These are phyloP conservation scores for Ambrosiella cleistominuta DNA, from an alignment of 2,329 filamentous ascomycete genomes.

Conservation along the genomic window DNA sequence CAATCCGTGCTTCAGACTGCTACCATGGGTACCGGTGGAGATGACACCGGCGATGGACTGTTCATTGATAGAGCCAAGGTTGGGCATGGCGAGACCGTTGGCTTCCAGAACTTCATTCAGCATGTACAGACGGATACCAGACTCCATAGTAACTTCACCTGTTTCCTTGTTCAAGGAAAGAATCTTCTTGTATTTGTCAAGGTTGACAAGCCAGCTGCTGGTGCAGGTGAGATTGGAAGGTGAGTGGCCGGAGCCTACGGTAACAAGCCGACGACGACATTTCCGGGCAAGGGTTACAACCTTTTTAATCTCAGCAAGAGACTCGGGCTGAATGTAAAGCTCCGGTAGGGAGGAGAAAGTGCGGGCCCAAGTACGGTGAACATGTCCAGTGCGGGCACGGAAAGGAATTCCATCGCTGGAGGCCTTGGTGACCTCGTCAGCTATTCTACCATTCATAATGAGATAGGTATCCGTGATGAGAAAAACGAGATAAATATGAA, in stretches of 20 bases:
- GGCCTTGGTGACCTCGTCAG: slow-evolving; percentile 9
- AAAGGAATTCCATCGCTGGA: slow-evolving; percentile 40
- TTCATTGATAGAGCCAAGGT: slow-evolving; percentile 84
- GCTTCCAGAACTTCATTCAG: slow-evolving; percentile 58
- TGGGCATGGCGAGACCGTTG: slow-evolving; percentile 69
- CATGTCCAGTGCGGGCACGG: slow-evolving; percentile 51
- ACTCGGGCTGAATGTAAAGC: slow-evolving; percentile 74
- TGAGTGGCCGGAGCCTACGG: slow-evolving; percentile 81
- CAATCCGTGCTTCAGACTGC: slow-evolving; percentile 65
- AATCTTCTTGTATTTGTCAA: slow-evolving; percentile 65
- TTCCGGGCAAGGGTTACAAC: slow-evolving; percentile 61
- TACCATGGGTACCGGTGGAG: slow-evolving; percentile 84
- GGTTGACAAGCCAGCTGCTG: slow-evolving; percentile 83
- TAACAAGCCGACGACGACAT: slow-evolving; percentile 66
- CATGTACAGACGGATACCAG: slow-evolving; percentile 67
- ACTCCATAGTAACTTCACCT: slow-evolving; percentile 58
- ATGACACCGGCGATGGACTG: slow-evolving; percentile 89
- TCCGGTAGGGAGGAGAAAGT: slow-evolving; percentile 83
- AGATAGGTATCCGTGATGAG: not conserved
- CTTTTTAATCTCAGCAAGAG: slow-evolving; percentile 66
- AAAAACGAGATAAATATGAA: not conserved
- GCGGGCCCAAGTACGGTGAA: slow-evolving; percentile 85
- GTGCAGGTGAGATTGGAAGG: slow-evolving; percentile 85
- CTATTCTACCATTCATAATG: slow-evolving; percentile 5
- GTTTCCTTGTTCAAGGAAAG: slow-evolving; percentile 49